Evolutionary conservation across 1,284 basidiomycete species (phyloP), one percentile per base, ranked within the genome.

Genomic region (Cutaneotrichosporon sp.): DNA sequence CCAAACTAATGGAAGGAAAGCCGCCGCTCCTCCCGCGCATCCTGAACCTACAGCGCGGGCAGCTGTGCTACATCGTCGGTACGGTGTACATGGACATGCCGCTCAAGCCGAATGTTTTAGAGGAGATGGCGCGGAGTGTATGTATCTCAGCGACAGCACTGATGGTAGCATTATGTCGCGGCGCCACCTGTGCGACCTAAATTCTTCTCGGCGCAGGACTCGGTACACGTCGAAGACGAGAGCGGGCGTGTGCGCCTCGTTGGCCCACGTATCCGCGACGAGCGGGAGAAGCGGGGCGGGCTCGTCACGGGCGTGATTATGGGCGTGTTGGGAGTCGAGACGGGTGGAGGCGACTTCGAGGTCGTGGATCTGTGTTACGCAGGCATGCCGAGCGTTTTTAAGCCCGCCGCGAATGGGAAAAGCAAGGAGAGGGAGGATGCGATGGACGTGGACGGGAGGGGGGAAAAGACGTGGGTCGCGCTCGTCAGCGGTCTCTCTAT

Each of bases 41-140:
- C 7, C 86, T 99, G 5, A 95, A 99, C 63, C 88, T 99, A 4
- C 83, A 88, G 58, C 90, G 91, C 72, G 89, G 89, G 0, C 84
- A 90, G 70, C 81, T 96, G 59, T 97, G 92, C 80, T 97, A 90
- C 79, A 86, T 99, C 66, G 84, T 97, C 64, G 96, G 96, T 2
- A 99, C 96, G 0, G 87, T 98, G 2, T 99, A 98, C 80, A 89
- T 97, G 86, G 91, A 97, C 67, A 98, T 99, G 97, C 91, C 91
- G 5, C 84, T 97, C 63, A 99, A 99, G 77, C 96, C 96, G 0
- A 97, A 98, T 72, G 91, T 99, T 14, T 85, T 99, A 62, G 90
- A 95, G 73, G 97, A 99, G 70, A 86, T 99, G 70, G 92, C 89
- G 14, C 85, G 91, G 75, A 93, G 99, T 74, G 96, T 97, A 74